Percentiles rank a stretch among this genome's conserved stretches.
These are phyloP conservation scores for Syncephalastrum sp. DNA, from an alignment of 371 early-diverging fungal genomes.

Conservation along the genomic window DNA sequence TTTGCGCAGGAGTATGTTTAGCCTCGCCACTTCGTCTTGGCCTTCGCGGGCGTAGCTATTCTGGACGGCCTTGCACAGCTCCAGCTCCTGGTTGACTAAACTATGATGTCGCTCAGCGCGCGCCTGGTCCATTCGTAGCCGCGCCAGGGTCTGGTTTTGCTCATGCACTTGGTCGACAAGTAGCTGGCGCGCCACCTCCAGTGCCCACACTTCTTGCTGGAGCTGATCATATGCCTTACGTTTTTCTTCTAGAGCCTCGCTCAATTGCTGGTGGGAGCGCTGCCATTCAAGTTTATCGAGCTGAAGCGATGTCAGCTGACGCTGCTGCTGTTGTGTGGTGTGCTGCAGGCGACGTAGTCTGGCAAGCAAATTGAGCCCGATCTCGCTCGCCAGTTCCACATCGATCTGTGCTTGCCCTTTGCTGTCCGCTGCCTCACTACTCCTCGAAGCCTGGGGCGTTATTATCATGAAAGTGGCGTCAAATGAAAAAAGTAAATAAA, in stretches of 20 bases:
- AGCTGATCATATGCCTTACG: conserved; percentile 1
- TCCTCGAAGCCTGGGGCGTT: too few species aligned
- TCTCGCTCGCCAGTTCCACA: conserved; percentile 6
- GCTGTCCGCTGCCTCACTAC: too few species aligned
- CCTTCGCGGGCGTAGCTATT: background rate
- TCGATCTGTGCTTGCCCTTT: conserved; percentile 3
- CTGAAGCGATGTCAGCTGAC: background rate
- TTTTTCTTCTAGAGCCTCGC: background rate
- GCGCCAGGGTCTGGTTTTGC: conserved; percentile 10
- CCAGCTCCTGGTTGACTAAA: conserved; percentile 13
- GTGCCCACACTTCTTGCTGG: conserved; percentile 7
- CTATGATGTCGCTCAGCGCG: conserved; percentile 10
- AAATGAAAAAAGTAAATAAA: too few species aligned
- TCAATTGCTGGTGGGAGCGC: background rate
- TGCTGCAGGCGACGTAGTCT: conserved; percentile 12
- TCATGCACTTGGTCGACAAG: conserved; percentile 7
- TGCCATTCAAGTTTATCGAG: conserved; percentile 5
- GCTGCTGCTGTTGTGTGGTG: conserved; percentile 6
- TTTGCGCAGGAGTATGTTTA: too few species aligned
- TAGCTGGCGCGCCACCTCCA: conserved; percentile 9
- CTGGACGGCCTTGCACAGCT: conserved; percentile 10
- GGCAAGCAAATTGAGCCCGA: conserved; percentile 5
- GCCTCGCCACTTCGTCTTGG: too few species aligned
- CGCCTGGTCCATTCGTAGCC: conserved; percentile 14
- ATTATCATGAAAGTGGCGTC: too few species aligned